Evolutionary conservation across 257 asterid genomes (phyloP).

Genomic region (Leptodermis oblonga): DNA sequence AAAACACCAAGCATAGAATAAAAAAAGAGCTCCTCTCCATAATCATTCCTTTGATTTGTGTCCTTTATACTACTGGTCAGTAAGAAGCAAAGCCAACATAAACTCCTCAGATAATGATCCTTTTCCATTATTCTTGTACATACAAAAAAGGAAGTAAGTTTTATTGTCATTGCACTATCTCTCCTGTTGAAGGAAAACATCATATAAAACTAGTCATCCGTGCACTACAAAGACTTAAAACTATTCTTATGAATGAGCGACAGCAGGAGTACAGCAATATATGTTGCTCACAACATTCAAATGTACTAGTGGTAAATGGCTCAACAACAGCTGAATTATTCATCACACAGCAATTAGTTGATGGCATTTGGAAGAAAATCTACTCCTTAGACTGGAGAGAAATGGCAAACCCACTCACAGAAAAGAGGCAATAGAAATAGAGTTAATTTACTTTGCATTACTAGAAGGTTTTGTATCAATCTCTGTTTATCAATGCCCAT

Average conservation of each 20-base stretch:
- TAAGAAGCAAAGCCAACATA: neutral
- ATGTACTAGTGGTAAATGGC: neutral
- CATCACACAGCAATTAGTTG: neutral
- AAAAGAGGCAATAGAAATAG: conserved; percentile 3
- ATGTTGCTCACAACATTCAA: neutral
- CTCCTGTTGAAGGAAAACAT: neutral
- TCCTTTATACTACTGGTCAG: neutral
- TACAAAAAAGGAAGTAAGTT: neutral
- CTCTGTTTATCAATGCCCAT: neutral
- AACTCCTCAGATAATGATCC: neutral
- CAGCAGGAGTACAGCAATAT: neutral
- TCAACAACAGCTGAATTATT: neutral
- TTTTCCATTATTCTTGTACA: neutral
- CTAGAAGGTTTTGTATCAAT: neutral
- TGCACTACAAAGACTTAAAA: neutral
- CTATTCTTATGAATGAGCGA: neutral
- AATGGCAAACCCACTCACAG: neutral
- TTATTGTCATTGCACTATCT: neutral
- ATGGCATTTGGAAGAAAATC: conserved; percentile 2
- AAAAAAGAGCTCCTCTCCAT: neutral
- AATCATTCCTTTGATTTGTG: neutral
- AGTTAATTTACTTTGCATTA: neutral
- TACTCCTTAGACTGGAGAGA: neutral
- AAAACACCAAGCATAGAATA: neutral
- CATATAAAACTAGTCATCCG: neutral